Conservation (phyloP, 805 yeast genomes). For the Zygotorulaspora danielsina region DNA sequence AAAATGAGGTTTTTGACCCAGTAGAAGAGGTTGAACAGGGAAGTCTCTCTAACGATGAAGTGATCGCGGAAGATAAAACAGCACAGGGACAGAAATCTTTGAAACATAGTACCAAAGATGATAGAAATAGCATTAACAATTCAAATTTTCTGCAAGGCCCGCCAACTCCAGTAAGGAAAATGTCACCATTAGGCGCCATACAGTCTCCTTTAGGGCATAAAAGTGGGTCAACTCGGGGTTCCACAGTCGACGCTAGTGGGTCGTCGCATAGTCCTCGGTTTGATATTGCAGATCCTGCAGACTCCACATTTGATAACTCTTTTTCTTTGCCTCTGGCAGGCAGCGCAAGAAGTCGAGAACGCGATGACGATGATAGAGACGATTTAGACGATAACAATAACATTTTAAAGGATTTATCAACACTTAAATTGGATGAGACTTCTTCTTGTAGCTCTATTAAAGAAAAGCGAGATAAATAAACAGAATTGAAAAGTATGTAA, state of each 20-base stretch:
- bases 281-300: slow-evolving; percentile 10
- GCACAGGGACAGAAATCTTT: neutral
- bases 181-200: slow-evolving; percentile 1
- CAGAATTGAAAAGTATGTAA: neutral
- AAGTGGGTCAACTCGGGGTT: slow-evolving; percentile 3
- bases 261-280: neutral
- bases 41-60: slow-evolving; percentile 5
- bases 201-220: slow-evolving; percentile 6
- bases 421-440: neutral
- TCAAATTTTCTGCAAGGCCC: slow-evolving; percentile 1
- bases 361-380: slow-evolving; percentile 1
- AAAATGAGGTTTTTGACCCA: neutral
- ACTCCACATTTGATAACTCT: slow-evolving; percentile 41
- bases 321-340: slow-evolving; percentile 47
- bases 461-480: neutral
- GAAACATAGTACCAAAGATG: slow-evolving; percentile 7
- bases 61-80: slow-evolving; percentile 15
- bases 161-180: slow-evolving; percentile 8
- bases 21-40: neutral
- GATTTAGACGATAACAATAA: neutral
- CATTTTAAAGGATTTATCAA: slow-evolving; percentile 6
- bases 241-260: slow-evolving; percentile 1
- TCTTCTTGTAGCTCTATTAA: neutral
- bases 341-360: slow-evolving; percentile 13
- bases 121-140: slow-evolving; percentile 3